Conservation (phyloP, 2,329 filamentous ascomycete species). For the Diaporthe sp. region DNA sequence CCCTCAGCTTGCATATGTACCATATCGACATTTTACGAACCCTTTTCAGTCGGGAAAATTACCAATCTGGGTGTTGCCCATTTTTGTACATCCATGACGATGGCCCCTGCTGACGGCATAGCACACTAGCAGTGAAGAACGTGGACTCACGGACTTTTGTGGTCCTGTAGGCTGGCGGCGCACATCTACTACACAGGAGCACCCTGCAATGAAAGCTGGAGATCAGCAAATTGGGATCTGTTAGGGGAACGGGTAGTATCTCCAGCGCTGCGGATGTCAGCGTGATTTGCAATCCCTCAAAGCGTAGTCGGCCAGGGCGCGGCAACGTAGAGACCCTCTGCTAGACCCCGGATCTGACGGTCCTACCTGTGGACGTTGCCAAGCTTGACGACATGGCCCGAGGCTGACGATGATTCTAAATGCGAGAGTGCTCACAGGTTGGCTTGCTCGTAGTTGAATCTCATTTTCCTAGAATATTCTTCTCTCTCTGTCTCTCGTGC, state of each 20-base stretch:
- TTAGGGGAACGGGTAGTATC: background rate
- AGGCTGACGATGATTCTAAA: background rate
- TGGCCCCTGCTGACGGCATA: background rate
- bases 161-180: background rate
- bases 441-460: background rate
- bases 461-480: background rate
- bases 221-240: slow-evolving; percentile 12
- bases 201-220: background rate
- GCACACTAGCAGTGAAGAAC: background rate
- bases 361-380: background rate
- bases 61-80: background rate
- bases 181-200: background rate
- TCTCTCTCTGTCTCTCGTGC: background rate
- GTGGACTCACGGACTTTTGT: background rate
- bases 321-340: background rate
- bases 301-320: background rate
- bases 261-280: background rate
- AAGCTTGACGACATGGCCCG: background rate
- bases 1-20: background rate
- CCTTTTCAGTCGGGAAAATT: background rate
- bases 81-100: background rate
- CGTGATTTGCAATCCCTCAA: background rate
- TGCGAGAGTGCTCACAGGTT: slow-evolving; percentile 2
- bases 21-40: background rate
- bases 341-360: background rate